Percentiles rank a stretch among this genome's conserved stretches.
phyloP scores from a whole-genome alignment of 1,284 basidiomycete genomes.

The Moniliophthora roreri region DNA sequence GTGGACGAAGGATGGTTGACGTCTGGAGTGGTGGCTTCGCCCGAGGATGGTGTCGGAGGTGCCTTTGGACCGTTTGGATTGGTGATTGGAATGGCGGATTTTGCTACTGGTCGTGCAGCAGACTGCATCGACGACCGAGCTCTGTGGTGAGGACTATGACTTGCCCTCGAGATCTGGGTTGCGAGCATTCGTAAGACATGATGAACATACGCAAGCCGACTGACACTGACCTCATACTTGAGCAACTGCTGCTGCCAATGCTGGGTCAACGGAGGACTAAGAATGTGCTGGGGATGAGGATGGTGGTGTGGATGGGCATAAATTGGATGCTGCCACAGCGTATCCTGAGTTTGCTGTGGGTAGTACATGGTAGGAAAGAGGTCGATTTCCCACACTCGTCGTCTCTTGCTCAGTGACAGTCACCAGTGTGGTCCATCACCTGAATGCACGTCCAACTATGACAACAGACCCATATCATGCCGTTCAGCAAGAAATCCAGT shows the following conservation, averaged over 20 bases:
- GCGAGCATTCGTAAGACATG: constrained; percentile 16
- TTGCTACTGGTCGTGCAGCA: constrained; percentile 72
- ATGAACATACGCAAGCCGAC: constrained; percentile 26
- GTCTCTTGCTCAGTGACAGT: too few relatives aligned
- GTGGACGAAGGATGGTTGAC: constrained; percentile 74
- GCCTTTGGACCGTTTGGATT: constrained; percentile 71
- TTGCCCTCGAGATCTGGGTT: constrained; percentile 65
- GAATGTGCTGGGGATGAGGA: constrained; percentile 21
- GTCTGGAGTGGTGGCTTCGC: constrained; percentile 35
- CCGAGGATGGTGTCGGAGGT: constrained; percentile 28
- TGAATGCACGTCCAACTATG: constrained; percentile 50
- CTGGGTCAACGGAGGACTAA: constrained; percentile 61
- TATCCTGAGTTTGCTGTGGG: neutral
- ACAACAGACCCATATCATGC: constrained; percentile 81
- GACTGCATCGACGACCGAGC: constrained; percentile 74
- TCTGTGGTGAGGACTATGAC: constrained; percentile 63
- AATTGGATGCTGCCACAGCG: constrained; percentile 4
- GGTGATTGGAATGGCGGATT: constrained; percentile 81
- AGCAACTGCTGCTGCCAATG: constrained; percentile 83
- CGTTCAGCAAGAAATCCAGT: constrained; percentile 76
- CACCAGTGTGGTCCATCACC: too few relatives aligned
- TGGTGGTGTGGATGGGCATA: constrained; percentile 4
- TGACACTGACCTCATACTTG: constrained; percentile 69
- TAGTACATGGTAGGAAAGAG: constrained; percentile 6
- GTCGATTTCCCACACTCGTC: too few relatives aligned